Conservation (phyloP, 2,329 filamentous ascomycete species). For the Bertia moriformis region DNA sequence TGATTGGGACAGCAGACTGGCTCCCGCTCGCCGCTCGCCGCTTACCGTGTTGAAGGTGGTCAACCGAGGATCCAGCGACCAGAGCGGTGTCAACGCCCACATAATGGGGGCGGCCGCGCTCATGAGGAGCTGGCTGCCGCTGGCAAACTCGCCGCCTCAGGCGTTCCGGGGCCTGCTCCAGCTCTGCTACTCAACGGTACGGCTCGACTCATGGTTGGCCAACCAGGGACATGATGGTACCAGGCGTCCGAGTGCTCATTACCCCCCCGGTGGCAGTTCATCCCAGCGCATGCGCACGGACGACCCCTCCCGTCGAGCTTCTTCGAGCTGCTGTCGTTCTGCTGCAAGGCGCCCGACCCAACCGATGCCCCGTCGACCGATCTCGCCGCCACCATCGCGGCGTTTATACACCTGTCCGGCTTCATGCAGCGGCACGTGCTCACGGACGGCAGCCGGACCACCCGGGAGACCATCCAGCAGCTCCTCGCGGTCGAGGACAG, state of each 20-base stretch:
- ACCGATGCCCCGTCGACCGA: slow-evolving; percentile 23
- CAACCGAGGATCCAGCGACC: too few species aligned
- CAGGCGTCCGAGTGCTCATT: slow-evolving; percentile 16
- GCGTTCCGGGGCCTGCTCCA: too few species aligned
- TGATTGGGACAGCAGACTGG: too few species aligned
- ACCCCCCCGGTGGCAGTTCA: slow-evolving; percentile 19
- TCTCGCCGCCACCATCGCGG: slow-evolving; percentile 22
- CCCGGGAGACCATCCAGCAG: slow-evolving; percentile 19
- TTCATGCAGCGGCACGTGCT: slow-evolving; percentile 16
- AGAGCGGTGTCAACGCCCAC: too few species aligned
- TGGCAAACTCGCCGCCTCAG: too few species aligned
- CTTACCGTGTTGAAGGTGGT: too few species aligned
- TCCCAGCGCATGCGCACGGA: slow-evolving; percentile 24
- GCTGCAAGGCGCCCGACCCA: slow-evolving; percentile 16
- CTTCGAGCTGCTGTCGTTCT: slow-evolving; percentile 26
- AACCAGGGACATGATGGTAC: too few species aligned
- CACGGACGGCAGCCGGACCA: slow-evolving; percentile 19
- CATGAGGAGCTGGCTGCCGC: too few species aligned
- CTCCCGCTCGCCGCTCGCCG: too few species aligned
- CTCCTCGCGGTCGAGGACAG: slow-evolving; percentile 22
- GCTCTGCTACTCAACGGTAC: too few species aligned
- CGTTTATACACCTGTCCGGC: slow-evolving; percentile 22
- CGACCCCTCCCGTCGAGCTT: slow-evolving; percentile 23
- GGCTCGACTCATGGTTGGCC: too few species aligned
- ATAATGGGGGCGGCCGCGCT: too few species aligned